Evolutionary conservation across 306 rosid species (phyloP).

Genomic region (Casuarina equisetifolia): DNA sequence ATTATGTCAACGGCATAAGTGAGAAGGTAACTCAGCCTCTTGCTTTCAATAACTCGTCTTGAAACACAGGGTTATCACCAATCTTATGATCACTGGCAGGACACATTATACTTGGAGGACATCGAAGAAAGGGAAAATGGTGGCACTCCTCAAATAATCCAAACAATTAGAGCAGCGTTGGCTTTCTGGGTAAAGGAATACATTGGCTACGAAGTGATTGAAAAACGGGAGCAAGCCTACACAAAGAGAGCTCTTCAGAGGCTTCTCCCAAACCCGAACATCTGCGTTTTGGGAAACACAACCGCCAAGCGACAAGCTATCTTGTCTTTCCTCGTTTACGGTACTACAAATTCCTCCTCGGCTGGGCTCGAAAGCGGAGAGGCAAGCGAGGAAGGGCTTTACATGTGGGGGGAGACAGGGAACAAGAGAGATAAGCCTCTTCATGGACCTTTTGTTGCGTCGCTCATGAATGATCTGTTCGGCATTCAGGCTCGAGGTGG

Average conservation of each 20-base stretch:
- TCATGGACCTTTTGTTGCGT: constrained; percentile 74
- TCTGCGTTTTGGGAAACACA: constrained; percentile 60
- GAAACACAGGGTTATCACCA: too few species aligned
- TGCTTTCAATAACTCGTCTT: too few species aligned
- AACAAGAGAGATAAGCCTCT: constrained; percentile 64
- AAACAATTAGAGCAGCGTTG: constrained; percentile 75
- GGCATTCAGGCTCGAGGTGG: constrained; percentile 93
- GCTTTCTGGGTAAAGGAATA: constrained; percentile 89
- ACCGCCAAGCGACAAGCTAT: constrained; percentile 63
- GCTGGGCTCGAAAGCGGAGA: background rate
- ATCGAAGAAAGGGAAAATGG: constrained; percentile 84
- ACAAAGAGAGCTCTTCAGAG: constrained; percentile 51
- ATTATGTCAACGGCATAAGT: constrained; percentile 66
- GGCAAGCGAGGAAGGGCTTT: constrained; percentile 19
- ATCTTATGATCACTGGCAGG: constrained; percentile 38
- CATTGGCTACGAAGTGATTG: constrained; percentile 57
- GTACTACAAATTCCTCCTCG: constrained; percentile 42
- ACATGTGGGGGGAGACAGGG: constrained; percentile 64
- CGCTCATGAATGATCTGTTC: constrained; percentile 71
- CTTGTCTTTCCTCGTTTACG: constrained; percentile 62
- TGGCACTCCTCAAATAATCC: constrained; percentile 89
- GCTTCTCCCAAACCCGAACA: constrained; percentile 55
- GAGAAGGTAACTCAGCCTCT: constrained; percentile 46
- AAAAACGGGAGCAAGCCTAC: constrained; percentile 52
- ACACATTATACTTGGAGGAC: constrained; percentile 66